Base-by-base conservation (phyloP, 352 stramenopile genomes). In the Aphanomyces cochlioides region DNA sequence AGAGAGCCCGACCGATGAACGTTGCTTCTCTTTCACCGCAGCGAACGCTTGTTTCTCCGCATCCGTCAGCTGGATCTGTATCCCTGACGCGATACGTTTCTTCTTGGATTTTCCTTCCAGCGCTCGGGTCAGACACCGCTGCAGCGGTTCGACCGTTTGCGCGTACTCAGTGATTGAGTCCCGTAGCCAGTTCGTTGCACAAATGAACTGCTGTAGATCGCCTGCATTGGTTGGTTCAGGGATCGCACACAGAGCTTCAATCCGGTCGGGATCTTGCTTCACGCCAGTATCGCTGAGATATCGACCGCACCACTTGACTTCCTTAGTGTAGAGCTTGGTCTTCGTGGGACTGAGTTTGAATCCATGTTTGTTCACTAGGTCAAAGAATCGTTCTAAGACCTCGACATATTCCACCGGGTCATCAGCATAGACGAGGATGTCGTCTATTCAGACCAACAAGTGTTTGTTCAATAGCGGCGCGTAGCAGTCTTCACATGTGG, bases 391-490 rank as follows among this genome's bases (percentile, higher is more conserved):
- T 7, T 75, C 66, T 1, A 76, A 60, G 17, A 75, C 74, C 0
- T 56, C 28, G 1, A 78, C 13, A 37, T 76, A 80, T 7, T 45
- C 73, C 12, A 74, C 70, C 7, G 75, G 66, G 39, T 75, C 50
- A 0, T 53, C 40, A 28, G 72, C 70, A 45, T 74, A 77, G 12
- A 81, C 19, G 5, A 83, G 56, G 2, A 83, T 21, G 45, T 79
- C 67, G 34, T 79, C 74, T 37, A 79, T 77, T 66, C 75, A 83
- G 1, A 75, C 59, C 12, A 83, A n/a, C 12, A 79, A 38, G 19
- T 69, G n/a, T 15, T 74, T 59, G 59, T 75, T 67, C 3, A 75
- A 40, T 34, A 74, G 28, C 13, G 38, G 15, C 19, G 48, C 34
- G 15, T 28, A 38, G 48, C 56, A 13, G 59, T 21, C n/a, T 8